Evolutionary conservation across 352 stramenopile species (phyloP).

Genomic region (Globisporangium iwayamae): DNA sequence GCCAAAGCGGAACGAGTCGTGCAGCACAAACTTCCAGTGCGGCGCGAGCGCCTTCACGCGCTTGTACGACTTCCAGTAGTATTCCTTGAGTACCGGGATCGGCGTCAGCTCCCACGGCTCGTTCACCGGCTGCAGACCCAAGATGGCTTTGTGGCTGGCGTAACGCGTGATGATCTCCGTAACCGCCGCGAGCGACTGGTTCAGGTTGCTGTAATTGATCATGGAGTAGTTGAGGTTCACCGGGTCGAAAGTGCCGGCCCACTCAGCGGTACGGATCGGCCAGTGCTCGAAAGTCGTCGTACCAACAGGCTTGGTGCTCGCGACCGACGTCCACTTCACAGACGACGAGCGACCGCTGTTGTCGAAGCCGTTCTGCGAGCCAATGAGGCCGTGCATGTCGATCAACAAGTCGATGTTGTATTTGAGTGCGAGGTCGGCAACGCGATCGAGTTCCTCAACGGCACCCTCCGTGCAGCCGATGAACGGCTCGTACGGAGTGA

Average conservation of each 20-base stretch:
- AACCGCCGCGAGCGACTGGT: conserved; percentile 90
- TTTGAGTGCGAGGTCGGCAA: conserved; percentile 81
- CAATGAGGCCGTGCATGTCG: conserved; percentile 92
- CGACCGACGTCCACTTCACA: conserved; percentile 88
- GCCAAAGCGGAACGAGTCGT: conserved; percentile 94
- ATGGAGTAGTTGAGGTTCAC: conserved; percentile 81
- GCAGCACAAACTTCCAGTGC: conserved; percentile 95
- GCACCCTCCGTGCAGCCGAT: conserved; percentile 90
- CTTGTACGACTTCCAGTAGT: conserved; percentile 97
- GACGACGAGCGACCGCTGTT: conserved; percentile 88
- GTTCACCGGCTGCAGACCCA: conserved; percentile 93
- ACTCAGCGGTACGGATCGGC: conserved; percentile 86
- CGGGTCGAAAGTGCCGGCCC: conserved; percentile 90
- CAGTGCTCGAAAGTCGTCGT: conserved; percentile 92
- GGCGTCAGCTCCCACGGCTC: conserved; percentile 95
- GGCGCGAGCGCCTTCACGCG: conserved; percentile 89
- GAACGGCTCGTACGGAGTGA: conserved; percentile 92
- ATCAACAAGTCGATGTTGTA: conserved; percentile 88
- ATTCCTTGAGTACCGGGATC: conserved; percentile 90
- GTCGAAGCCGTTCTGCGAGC: conserved; percentile 95
- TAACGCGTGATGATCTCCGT: conserved; percentile 89
- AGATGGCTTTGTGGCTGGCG: conserved; percentile 79
- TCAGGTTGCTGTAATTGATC: conserved; percentile 92
- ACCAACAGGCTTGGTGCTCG: conserved; percentile 67
- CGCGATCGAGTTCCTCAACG: conserved; percentile 87